Percentiles rank a stretch among this genome's conserved stretches.
Conservation (phyloP, 352 stramenopile genomes). For the Pythium scleroteichum region DNA sequence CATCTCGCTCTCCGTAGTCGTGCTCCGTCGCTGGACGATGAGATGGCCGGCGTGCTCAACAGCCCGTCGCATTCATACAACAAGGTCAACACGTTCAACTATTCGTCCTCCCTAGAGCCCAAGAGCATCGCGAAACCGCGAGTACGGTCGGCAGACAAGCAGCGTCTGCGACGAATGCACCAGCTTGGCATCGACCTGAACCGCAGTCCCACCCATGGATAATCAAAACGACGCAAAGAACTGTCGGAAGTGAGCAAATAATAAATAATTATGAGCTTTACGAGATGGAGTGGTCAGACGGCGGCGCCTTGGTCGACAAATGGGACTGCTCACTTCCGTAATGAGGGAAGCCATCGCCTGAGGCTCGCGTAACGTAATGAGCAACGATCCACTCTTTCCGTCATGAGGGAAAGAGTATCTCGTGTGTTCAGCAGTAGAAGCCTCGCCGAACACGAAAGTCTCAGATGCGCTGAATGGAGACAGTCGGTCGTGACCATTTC, state of each 20-base stretch:
- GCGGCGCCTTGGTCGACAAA: no score
- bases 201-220: constrained; percentile 4
- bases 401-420: no score
- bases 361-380: no score
- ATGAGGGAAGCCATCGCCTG: constrained; percentile 6
- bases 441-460: no score
- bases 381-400: neutral
- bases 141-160: constrained; percentile 4
- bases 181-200: constrained; percentile 11
- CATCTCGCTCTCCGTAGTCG: constrained; percentile 3
- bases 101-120: constrained; percentile 6
- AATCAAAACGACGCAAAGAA: neutral
- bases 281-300: no score
- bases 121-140: constrained; percentile 17
- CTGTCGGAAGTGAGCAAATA: neutral
- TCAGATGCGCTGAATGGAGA: no score
- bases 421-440: no score
- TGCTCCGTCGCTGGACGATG: constrained; percentile 22
- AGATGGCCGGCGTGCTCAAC: constrained; percentile 25
- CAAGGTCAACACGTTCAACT: neutral
- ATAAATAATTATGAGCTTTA: constrained; percentile 9
- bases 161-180: constrained; percentile 9
- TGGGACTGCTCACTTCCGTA: constrained; percentile 1
- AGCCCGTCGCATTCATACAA: constrained; percentile 14
- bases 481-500: neutral